phyloP scores from a whole-genome alignment of 345 rosid species.

The Mercurialis annua region DNA sequence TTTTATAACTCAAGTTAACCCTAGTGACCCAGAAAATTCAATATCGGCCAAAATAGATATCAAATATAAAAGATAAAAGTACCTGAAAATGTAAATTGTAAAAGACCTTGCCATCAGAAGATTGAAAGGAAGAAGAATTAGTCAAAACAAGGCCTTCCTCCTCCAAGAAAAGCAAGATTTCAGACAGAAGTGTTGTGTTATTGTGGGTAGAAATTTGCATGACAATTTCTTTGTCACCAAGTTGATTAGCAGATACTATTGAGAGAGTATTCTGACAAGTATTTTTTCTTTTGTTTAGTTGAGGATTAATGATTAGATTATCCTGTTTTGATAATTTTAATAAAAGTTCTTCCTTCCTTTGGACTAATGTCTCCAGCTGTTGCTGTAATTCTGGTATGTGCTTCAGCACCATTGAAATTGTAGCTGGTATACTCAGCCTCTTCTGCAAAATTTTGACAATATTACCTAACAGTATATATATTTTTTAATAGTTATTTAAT shows the following conservation, averaged over 20 bases:
- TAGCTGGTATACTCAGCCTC: constrained; percentile 52
- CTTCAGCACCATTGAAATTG: constrained; percentile 38
- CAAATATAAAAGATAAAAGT: too few relatives aligned
- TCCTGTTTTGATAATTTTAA: constrained; percentile 28
- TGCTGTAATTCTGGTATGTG: constrained; percentile 54
- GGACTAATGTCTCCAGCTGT: constrained; percentile 33
- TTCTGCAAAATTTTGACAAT: constrained; percentile 30
- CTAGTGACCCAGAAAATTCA: too few relatives aligned
- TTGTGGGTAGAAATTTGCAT: constrained; percentile 39
- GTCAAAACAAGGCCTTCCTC: constrained; percentile 39
- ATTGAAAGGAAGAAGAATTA: constrained; percentile 54
- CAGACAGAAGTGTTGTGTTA: constrained; percentile 25
- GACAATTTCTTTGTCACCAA: constrained; percentile 43
- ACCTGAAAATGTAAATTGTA: constrained; percentile 60
- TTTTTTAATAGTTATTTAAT: too few relatives aligned
- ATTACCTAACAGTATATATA: too few relatives aligned
- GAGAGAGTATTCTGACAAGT: not conserved
- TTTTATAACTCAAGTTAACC: too few relatives aligned
- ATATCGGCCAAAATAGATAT: too few relatives aligned
- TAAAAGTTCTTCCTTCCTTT: constrained; percentile 47
- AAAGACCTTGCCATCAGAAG: constrained; percentile 46
- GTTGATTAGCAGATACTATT: constrained; percentile 34
- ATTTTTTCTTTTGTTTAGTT: constrained; percentile 25
- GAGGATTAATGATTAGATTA: not conserved
- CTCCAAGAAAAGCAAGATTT: constrained; percentile 42